phyloP scores from a whole-genome alignment of 73 alveolate species.

The Tetrahymena elliotti region DNA sequence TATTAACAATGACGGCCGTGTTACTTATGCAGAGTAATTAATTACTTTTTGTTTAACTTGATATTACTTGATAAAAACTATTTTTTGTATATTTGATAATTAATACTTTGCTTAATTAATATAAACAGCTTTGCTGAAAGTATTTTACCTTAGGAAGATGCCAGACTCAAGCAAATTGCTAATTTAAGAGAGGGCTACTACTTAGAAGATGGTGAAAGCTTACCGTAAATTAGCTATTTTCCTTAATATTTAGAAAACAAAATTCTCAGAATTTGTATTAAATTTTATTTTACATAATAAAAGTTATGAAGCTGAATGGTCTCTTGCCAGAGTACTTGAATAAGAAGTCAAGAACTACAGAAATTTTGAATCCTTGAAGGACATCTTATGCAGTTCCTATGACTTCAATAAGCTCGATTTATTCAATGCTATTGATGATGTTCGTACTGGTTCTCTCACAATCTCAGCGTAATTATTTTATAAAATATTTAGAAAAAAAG shows the following conservation, averaged over 20 bases:
- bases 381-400: conserved; percentile 12
- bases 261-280: not conserved
- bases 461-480: not conserved
- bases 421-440: conserved; percentile 9
- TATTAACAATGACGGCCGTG: conserved; percentile 1
- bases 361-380: conserved; percentile 30
- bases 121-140: not conserved
- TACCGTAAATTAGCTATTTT: not conserved
- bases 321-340: conserved; percentile 41
- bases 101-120: not conserved
- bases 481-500: not conserved
- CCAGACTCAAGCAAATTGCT: not conserved
- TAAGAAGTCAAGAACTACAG: conserved; percentile 39
- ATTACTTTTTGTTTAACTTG: not conserved
- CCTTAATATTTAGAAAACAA: not conserved
- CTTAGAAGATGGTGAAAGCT: conserved; percentile 1
- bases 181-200: not conserved
- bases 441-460: not conserved
- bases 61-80: not conserved
- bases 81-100: not conserved
- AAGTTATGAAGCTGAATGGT: conserved; percentile 34
- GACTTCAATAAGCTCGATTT: conserved; percentile 31
- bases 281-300: not conserved
- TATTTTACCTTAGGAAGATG: not conserved
- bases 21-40: conserved; percentile 4